Evolutionary conservation across 345 rosid species (phyloP).

Genomic region (Gossypium sturtianum): DNA sequence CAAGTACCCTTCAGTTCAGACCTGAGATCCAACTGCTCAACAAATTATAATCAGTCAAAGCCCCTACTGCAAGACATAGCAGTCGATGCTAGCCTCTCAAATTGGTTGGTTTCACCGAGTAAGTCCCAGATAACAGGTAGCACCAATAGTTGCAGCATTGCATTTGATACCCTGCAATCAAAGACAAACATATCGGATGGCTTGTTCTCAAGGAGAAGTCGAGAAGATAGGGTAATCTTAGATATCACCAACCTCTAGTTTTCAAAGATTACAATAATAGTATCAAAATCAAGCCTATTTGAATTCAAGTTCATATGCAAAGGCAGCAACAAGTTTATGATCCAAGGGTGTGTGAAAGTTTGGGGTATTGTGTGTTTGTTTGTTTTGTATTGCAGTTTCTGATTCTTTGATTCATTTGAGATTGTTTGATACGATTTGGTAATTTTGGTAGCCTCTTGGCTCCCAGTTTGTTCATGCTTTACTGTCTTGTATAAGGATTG

Average conservation of each 20-base stretch:
- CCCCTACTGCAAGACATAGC: slow-evolving; percentile 37
- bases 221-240: slow-evolving; percentile 24
- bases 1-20: slow-evolving; percentile 10
- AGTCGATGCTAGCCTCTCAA: slow-evolving; percentile 76
- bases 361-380: slow-evolving; percentile 26
- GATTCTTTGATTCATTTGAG: slow-evolving; percentile 24
- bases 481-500: slow-evolving; percentile 9
- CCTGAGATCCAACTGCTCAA: slow-evolving; percentile 9
- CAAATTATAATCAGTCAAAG: slow-evolving; percentile 25
- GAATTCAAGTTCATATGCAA: neutral
- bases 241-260: slow-evolving; percentile 33
- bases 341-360: slow-evolving; percentile 1
- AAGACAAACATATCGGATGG: slow-evolving; percentile 17
- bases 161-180: slow-evolving; percentile 14
- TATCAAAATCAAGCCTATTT: neutral
- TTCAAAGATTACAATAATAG: neutral
- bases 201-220: slow-evolving; percentile 23
- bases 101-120: slow-evolving; percentile 46
- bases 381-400: slow-evolving; percentile 25
- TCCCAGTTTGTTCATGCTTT: slow-evolving; percentile 16
- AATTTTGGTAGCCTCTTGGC: slow-evolving; percentile 11
- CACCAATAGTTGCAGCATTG: slow-evolving; percentile 5
- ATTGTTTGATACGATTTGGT: slow-evolving; percentile 12
- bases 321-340: slow-evolving; percentile 8
- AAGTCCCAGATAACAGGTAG: slow-evolving; percentile 10